Evolutionary conservation across 441 rosid species (phyloP).

Genomic region (Pelargonium myrrhifolium): DNA sequence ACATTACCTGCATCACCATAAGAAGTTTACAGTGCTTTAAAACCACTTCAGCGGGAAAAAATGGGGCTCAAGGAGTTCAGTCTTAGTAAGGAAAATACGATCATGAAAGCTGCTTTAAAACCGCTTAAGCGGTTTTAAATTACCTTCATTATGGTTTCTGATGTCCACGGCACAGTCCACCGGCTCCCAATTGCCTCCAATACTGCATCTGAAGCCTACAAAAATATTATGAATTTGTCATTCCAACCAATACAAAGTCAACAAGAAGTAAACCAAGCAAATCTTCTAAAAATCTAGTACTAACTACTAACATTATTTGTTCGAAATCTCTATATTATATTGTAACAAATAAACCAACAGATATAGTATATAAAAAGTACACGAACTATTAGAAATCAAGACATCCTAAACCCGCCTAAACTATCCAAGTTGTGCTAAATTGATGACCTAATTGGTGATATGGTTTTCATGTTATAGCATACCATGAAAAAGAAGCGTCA

Average conservation of each 20-base stretch:
- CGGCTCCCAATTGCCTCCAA: not conserved
- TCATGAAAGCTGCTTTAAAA: not conserved
- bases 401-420: not conserved
- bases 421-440: not conserved
- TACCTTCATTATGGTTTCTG: conserved; percentile 1
- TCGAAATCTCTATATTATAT: not conserved
- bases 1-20: not conserved
- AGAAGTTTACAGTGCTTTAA: too few relatives aligned
- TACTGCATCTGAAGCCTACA: not conserved
- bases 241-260: not conserved
- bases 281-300: not conserved
- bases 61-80: not conserved
- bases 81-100: not conserved
- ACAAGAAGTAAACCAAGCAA: not conserved
- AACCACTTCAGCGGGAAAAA: too few relatives aligned
- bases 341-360: not conserved
- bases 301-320: not conserved
- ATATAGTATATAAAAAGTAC: not conserved
- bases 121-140: not conserved
- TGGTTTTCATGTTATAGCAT: not conserved
- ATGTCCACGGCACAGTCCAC: not conserved
- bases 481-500: not conserved
- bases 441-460: not conserved
- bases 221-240: not conserved
- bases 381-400: not conserved